Conservation (phyloP, 305 asterid species). For the Ajuga reptans region DNA sequence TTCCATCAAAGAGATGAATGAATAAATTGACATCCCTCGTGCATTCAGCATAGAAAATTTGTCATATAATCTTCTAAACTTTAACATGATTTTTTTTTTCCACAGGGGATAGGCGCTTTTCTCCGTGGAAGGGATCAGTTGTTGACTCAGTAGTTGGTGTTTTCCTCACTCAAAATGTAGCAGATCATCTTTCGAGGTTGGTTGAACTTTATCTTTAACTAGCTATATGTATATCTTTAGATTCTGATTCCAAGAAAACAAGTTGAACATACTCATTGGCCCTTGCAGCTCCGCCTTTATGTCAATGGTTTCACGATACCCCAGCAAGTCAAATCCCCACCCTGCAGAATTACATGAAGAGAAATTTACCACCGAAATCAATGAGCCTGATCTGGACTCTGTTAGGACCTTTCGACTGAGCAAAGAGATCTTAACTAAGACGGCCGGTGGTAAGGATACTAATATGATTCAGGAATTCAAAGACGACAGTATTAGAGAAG, state of each 20-base stretch:
- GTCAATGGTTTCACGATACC: conserved; percentile 76
- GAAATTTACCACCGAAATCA: conserved; percentile 26
- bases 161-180: conserved; percentile 93
- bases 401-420: conserved; percentile 40
- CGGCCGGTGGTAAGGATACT: conserved; percentile 29
- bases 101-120: conserved; percentile 86
- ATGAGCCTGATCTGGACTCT: conserved; percentile 46
- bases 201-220: conserved; percentile 21
- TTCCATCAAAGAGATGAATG: neutral
- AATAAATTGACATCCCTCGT: neutral
- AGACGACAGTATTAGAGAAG: conserved; percentile 32
- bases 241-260: conserved; percentile 1
- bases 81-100: conserved; percentile 17
- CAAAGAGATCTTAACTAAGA: conserved; percentile 31
- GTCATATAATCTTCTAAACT: neutral
- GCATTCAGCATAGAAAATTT: neutral
- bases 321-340: conserved; percentile 31
- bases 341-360: conserved; percentile 33
- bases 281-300: conserved; percentile 87
- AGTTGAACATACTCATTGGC: conserved; percentile 5
- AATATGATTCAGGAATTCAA: conserved; percentile 29
- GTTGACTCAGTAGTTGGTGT: conserved; percentile 94
- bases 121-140: conserved; percentile 98
- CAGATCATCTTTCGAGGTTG: conserved; percentile 95
- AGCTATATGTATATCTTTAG: conserved; percentile 13